Conservation (phyloP, 192 early-diverging fungal species). For the Umbelopsis vinacea region DNA sequence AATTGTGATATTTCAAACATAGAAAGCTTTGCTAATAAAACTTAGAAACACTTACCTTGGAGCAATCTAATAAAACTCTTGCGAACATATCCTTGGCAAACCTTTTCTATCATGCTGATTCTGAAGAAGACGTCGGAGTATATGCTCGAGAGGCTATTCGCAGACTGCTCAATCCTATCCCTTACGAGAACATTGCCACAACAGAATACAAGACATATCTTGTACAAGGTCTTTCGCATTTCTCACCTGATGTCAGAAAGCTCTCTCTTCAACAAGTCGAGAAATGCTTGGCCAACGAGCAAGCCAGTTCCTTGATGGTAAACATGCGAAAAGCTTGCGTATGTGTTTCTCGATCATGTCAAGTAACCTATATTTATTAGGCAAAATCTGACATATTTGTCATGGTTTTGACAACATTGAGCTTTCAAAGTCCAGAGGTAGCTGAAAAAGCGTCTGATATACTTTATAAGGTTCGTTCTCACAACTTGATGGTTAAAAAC, state of each 20-base stretch:
- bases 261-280: conserved; percentile 46
- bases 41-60: conserved; percentile 1
- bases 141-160: conserved; percentile 36
- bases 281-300: conserved; percentile 43
- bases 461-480: conserved; percentile 34
- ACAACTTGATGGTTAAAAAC: background rate
- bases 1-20: background rate
- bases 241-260: conserved; percentile 43
- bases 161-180: conserved; percentile 34
- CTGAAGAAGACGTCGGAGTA: conserved; percentile 4
- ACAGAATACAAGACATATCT: conserved; percentile 36
- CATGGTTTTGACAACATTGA: conserved; percentile 33
- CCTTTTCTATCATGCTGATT: conserved; percentile 9
- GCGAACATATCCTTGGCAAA: conserved; percentile 6
- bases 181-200: conserved; percentile 19
- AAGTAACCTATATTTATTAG: conserved; percentile 7
- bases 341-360: background rate
- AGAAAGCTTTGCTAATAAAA: background rate
- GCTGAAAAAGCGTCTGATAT: conserved; percentile 37
- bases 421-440: conserved; percentile 38
- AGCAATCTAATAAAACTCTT: conserved; percentile 5
- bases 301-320: conserved; percentile 38
- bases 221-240: conserved; percentile 36
- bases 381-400: conserved; percentile 40
- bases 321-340: conserved; percentile 1